phyloP scores from a whole-genome alignment of 108 stramenopile species.

The Discostella stelligeroides region DNA sequence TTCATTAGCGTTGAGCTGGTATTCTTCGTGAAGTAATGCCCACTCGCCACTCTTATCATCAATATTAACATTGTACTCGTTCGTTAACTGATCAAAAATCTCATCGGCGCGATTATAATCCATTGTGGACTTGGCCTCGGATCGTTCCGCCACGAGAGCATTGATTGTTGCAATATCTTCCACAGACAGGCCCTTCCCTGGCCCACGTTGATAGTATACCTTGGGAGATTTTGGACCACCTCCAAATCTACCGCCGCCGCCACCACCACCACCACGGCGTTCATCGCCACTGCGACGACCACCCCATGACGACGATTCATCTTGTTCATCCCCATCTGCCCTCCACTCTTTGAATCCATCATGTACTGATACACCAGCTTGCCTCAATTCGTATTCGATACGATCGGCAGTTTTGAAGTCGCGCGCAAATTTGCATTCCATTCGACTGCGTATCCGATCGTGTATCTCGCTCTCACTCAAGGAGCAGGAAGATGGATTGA shows the following conservation, averaged over 20 bases:
- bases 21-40: slow-evolving; percentile 41
- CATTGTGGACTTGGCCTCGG: slow-evolving; percentile 32
- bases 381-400: slow-evolving; percentile 53
- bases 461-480: slow-evolving; percentile 58
- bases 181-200: slow-evolving; percentile 28
- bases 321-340: slow-evolving; percentile 52
- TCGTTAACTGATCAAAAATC: slow-evolving; percentile 42
- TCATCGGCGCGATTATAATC: slow-evolving; percentile 56
- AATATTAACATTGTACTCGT: slow-evolving; percentile 43
- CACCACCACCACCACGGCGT: slow-evolving; percentile 5
- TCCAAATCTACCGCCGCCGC: slow-evolving; percentile 8
- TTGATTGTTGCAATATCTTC: slow-evolving; percentile 37
- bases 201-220: slow-evolving; percentile 31
- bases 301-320: too few species aligned
- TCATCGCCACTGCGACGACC: background rate
- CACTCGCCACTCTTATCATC: slow-evolving; percentile 52
- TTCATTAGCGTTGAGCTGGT: slow-evolving; percentile 25
- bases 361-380: slow-evolving; percentile 56
- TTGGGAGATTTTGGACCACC: slow-evolving; percentile 25
- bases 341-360: slow-evolving; percentile 71
- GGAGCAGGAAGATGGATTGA: slow-evolving; percentile 14
- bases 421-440: slow-evolving; percentile 57
- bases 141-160: slow-evolving; percentile 35
- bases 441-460: slow-evolving; percentile 51
- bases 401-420: slow-evolving; percentile 63